phyloP scores from a whole-genome alignment of 768 basidiomycete genomes.

The Termitomyces sp. region DNA sequence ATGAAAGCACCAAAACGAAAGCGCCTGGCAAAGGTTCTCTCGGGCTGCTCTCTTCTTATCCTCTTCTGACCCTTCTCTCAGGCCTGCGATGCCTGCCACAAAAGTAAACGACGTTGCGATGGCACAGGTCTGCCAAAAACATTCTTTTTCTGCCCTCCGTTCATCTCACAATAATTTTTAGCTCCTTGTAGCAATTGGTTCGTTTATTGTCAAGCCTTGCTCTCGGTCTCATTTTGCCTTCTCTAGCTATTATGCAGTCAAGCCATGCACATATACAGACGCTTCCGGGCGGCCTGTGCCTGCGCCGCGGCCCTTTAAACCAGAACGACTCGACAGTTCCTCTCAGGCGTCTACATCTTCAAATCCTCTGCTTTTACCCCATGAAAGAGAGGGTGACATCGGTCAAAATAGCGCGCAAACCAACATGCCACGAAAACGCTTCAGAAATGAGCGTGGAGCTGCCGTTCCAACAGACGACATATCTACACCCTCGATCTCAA shows the following conservation, averaged over 20 bases:
- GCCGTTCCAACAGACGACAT: conserved; percentile 34
- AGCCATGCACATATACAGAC: conserved; percentile 79
- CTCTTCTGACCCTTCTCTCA: conserved; percentile 18
- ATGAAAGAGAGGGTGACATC: conserved; percentile 34
- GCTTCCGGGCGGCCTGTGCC: conserved; percentile 77
- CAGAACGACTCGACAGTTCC: conserved; percentile 31
- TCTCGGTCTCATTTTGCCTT: conserved; percentile 12
- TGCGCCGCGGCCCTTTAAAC: conserved; percentile 54
- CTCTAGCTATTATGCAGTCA: conserved; percentile 74
- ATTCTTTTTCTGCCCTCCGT: conserved; percentile 8
- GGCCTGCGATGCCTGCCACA: conserved; percentile 83
- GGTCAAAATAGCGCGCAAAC: conserved; percentile 17
- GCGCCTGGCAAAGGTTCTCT: conserved; percentile 46
- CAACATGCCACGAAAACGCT: conserved; percentile 41
- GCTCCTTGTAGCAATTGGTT: conserved; percentile 84
- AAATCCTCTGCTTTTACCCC: conserved; percentile 24
- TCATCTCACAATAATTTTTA: conserved; percentile 24
- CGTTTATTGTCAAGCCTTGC: conserved; percentile 17
- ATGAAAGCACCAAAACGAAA: conserved; percentile 53
- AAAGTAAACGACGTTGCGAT: conserved; percentile 81
- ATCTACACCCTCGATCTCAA: conserved; percentile 18
- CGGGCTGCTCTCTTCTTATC: background rate
- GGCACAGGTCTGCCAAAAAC: conserved; percentile 56
- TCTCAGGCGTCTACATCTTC: conserved; percentile 19
- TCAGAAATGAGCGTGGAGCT: conserved; percentile 40